Conservation (phyloP, 1,139 yeast species). For the Trichomonascaceae sp. region DNA sequence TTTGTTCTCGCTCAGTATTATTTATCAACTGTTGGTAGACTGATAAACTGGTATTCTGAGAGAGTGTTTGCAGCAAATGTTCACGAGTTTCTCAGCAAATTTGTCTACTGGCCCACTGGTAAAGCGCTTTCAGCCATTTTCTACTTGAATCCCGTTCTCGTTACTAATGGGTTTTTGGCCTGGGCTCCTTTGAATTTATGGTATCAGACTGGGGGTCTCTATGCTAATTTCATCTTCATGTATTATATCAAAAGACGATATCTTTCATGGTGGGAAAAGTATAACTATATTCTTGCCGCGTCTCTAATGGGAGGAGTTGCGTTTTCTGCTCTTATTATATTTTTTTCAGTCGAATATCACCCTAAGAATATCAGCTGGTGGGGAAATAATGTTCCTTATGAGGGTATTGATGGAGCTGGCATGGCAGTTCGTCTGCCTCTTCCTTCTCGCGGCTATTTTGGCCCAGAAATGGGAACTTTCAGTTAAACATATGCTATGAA, state of each 20-base stretch:
- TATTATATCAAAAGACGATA: constrained; percentile 45
- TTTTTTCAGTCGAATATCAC: constrained; percentile 48
- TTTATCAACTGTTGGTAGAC: constrained; percentile 32
- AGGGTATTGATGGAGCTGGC: constrained; percentile 47
- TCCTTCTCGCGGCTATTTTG: constrained; percentile 43
- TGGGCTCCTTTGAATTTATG: constrained; percentile 47
- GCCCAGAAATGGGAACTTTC: constrained; percentile 30
- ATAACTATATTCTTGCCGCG: constrained; percentile 54
- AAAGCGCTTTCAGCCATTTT: constrained; percentile 27
- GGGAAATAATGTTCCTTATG: constrained; percentile 47
- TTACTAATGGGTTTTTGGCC: constrained; percentile 40
- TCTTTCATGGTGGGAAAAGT: constrained; percentile 57
- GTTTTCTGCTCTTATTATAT: constrained; percentile 47
- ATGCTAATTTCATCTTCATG: constrained; percentile 49
- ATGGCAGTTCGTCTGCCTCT: constrained; percentile 27
- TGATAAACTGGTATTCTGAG: constrained; percentile 13
- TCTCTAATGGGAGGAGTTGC: constrained; percentile 59
- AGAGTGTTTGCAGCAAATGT: constrained; percentile 3
- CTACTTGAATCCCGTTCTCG: constrained; percentile 43
- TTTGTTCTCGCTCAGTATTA: constrained; percentile 13
- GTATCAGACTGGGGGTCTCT: constrained; percentile 45
- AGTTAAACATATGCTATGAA: background rate
- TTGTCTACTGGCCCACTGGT: constrained; percentile 33
- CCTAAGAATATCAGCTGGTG: constrained; percentile 47
- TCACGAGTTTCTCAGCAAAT: constrained; percentile 11